Conservation (phyloP, 1,139 yeast species). For the Williopsis jadinii region DNA sequence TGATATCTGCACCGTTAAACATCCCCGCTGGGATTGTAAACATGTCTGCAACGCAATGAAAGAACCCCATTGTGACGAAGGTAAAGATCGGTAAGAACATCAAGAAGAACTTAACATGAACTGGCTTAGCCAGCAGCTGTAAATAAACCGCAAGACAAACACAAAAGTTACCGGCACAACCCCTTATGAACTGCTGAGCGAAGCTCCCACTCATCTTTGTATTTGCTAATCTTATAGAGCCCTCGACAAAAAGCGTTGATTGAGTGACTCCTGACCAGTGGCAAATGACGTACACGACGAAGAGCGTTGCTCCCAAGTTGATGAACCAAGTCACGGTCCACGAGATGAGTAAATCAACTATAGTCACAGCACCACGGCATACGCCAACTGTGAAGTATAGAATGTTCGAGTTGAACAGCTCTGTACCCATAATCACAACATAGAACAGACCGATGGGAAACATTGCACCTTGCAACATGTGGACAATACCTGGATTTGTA, state of each 20-base stretch:
- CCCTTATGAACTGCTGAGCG: conserved; percentile 54
- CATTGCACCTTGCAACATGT: conserved; percentile 45
- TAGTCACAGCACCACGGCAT: conserved; percentile 59
- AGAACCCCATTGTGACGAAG: conserved; percentile 66
- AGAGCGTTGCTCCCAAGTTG: conserved; percentile 55
- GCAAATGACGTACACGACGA: conserved; percentile 58
- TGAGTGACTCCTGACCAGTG: conserved; percentile 44
- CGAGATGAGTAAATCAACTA: conserved; percentile 54
- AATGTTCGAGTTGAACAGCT: conserved; percentile 65
- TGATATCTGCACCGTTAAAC: conserved; percentile 50
- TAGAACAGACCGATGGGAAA: conserved; percentile 68
- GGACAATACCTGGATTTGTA: conserved; percentile 47
- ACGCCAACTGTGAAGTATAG: conserved; percentile 62
- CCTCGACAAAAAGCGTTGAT: conserved; percentile 33
- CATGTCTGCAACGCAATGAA: conserved; percentile 83
- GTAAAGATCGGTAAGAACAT: conserved; percentile 64
- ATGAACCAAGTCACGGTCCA: conserved; percentile 67
- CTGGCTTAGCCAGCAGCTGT: conserved; percentile 70
- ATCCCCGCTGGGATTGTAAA: conserved; percentile 56
- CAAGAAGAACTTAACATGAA: conserved; percentile 69
- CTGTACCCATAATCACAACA: conserved; percentile 69
- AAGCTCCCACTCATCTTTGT: conserved; percentile 43
- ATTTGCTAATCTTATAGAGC: conserved; percentile 41
- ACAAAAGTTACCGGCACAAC: conserved; percentile 68
- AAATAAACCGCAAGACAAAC: conserved; percentile 70